These are phyloP conservation scores for Corymbia citriodora DNA, from an alignment of 441 rosid species.

Conservation along the genomic window DNA sequence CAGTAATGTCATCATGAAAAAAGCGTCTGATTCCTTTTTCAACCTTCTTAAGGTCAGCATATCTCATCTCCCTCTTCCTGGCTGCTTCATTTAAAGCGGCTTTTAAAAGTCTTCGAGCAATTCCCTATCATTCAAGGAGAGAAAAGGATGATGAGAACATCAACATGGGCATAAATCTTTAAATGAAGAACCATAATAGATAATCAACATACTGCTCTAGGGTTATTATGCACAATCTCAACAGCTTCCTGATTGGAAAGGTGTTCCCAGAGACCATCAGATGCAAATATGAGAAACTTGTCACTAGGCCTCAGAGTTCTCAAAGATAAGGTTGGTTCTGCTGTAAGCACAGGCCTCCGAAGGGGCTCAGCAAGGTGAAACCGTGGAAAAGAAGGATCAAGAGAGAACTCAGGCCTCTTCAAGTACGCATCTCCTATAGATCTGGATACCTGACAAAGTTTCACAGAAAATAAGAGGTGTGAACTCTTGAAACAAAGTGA, in stretches of 20 bases:
- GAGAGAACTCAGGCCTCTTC: constrained; percentile 75
- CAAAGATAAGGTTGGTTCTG: constrained; percentile 58
- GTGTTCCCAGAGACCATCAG: constrained; percentile 95
- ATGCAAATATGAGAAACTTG: constrained; percentile 82
- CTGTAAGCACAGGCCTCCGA: constrained; percentile 65
- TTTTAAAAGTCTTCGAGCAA: constrained; percentile 65
- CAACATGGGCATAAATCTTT: background rate
- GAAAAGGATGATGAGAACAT: background rate
- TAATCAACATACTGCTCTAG: constrained; percentile 52
- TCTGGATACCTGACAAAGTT: constrained; percentile 66
- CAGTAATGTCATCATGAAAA: constrained; percentile 86
- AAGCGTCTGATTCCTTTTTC: constrained; percentile 58
- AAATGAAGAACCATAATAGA: background rate
- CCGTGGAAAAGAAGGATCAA: constrained; percentile 72
- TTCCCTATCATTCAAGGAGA: constrained; percentile 42
- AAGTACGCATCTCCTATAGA: constrained; percentile 94
- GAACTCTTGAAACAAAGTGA: background rate
- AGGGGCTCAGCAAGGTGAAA: constrained; percentile 72
- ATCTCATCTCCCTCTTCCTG: constrained; percentile 59
- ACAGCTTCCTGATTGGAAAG: constrained; percentile 80
- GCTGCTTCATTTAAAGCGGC: constrained; percentile 69
- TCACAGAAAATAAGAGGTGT: constrained; percentile 5
- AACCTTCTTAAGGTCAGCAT: constrained; percentile 62
- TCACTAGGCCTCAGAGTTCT: constrained; percentile 57
- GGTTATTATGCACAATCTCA: constrained; percentile 59